phyloP scores from a whole-genome alignment of 805 yeast species.

The Saturnispora diversa region DNA sequence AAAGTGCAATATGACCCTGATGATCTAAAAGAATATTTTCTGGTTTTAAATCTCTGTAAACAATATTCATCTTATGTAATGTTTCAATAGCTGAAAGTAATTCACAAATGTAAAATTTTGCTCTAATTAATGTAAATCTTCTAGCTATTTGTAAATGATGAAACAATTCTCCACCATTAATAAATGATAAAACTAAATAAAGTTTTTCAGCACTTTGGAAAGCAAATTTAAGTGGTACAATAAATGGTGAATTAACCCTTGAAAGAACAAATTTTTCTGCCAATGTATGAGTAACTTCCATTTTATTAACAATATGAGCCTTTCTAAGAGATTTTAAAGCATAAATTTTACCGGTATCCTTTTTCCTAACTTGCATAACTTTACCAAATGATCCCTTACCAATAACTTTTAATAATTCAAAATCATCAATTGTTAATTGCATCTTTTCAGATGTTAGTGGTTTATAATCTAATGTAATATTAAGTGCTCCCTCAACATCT shows the following conservation, averaged over 20 bases:
- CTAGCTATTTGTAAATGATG: slow-evolving; percentile 91
- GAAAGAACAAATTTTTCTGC: slow-evolving; percentile 96
- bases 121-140: slow-evolving; percentile 76
- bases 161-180: slow-evolving; percentile 95
- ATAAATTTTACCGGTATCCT: slow-evolving; percentile 89
- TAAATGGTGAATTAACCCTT: slow-evolving; percentile 87
- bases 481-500: slow-evolving; percentile 32
- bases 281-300: slow-evolving; percentile 92
- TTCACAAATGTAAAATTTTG: slow-evolving; percentile 92
- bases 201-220: slow-evolving; percentile 96
- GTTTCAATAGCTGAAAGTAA: slow-evolving; percentile 88
- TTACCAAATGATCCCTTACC: slow-evolving; percentile 98
- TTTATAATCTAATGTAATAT: slow-evolving; percentile 31
- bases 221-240: slow-evolving; percentile 91
- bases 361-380: slow-evolving; percentile 96
- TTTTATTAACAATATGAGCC: slow-evolving; percentile 86
- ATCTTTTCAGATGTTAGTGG: slow-evolving; percentile 32
- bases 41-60: slow-evolving; percentile 92
- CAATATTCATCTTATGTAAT: slow-evolving; percentile 82
- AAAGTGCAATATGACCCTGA: slow-evolving; percentile 95
- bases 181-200: slow-evolving; percentile 82
- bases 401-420: slow-evolving; percentile 86
- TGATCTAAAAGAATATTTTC: slow-evolving; percentile 91
- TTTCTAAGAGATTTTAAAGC: slow-evolving; percentile 92
- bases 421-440: slow-evolving; percentile 78